phyloP scores from a whole-genome alignment of 73 alveolate species.

The Symbiodinium pilosum region DNA sequence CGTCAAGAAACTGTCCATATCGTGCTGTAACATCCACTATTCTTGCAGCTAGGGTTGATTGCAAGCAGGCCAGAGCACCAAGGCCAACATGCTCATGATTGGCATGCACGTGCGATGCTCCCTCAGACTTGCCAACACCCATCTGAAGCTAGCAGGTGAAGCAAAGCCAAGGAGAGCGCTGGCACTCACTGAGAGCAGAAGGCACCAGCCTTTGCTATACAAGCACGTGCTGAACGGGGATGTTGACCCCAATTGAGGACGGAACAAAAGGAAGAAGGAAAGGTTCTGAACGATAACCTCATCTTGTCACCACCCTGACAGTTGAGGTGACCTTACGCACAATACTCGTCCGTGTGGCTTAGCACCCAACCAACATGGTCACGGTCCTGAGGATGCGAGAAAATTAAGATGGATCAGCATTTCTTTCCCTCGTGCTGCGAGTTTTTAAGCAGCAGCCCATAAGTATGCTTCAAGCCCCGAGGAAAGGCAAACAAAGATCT shows the following conservation, averaged over 20 bases:
- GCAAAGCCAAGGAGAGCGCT: not conserved
- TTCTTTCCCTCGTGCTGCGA: too few relatives aligned
- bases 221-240: not conserved
- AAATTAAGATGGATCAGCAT: too few relatives aligned
- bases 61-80: not conserved
- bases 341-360: not conserved
- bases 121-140: not conserved
- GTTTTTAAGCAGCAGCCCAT: too few relatives aligned
- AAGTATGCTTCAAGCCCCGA: too few relatives aligned
- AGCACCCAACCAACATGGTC: not conserved
- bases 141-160: not conserved
- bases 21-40: too few relatives aligned
- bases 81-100: conserved; percentile 48
- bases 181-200: conserved; percentile 60
- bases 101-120: conserved; percentile 77
- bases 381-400: not conserved
- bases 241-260: not conserved
- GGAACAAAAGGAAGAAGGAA: conserved; percentile 30
- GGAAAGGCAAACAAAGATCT: too few relatives aligned
- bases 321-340: not conserved
- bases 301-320: not conserved
- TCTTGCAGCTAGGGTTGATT: not conserved
- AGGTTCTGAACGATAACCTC: conserved; percentile 63
- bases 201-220: conserved; percentile 42
- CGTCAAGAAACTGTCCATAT: conserved; percentile 61